Evolutionary conservation across 2,329 filamentous ascomycete genomes (phyloP).

Genomic region (Colletotrichum gloeosporioides): DNA sequence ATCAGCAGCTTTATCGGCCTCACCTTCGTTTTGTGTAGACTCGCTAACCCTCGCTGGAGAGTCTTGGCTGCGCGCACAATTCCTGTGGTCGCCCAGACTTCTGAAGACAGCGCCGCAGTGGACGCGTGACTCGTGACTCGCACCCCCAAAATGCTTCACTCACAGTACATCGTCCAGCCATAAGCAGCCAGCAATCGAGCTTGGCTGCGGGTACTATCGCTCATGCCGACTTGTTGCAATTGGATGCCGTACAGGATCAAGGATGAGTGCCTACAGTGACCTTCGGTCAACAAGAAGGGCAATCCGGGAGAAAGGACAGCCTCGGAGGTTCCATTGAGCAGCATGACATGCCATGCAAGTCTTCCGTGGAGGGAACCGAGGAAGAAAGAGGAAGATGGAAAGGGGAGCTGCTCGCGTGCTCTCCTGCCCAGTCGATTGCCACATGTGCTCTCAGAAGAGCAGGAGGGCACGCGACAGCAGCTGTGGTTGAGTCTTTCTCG

Average conservation of each 20-base stretch:
- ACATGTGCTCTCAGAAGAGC: conserved; percentile 11
- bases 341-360: neutral
- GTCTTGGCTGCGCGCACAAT: conserved; percentile 7
- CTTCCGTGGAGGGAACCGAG: neutral
- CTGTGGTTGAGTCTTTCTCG: neutral
- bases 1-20: neutral
- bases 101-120: neutral
- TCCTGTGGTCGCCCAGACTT: neutral
- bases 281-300: neutral
- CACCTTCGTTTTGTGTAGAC: neutral
- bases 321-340: neutral
- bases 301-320: neutral
- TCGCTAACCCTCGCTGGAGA: neutral
- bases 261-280: neutral
- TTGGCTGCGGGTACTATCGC: neutral
- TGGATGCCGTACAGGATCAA: neutral
- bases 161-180: neutral
- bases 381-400: neutral
- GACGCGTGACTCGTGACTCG: conserved; percentile 2
- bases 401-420: conserved; percentile 6
- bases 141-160: neutral
- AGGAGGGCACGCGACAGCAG: conserved; percentile 16
- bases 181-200: neutral
- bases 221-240: neutral
- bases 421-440: conserved; percentile 5